Evolutionary conservation across 2,329 filamentous ascomycete species (phyloP), one percentile per base, ranked within the genome.

Genomic region (Zasmidium cellare): DNA sequence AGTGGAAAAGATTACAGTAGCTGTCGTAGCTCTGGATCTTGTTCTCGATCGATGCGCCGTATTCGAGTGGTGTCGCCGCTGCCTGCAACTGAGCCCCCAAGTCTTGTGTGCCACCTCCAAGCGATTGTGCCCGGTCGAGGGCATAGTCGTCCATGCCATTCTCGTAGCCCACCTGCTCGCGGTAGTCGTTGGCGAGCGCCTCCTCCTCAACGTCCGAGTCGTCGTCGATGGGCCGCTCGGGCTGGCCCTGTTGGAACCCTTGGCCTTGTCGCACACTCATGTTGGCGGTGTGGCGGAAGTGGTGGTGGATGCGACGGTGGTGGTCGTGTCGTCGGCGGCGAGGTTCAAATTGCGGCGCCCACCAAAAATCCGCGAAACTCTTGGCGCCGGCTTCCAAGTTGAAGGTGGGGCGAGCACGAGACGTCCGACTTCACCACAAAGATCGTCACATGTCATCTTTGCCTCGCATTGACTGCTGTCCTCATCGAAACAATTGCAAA

Each of bases 21-120:
- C 91, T 91, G 81, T 99, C 94, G 83, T 99, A 99, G 81, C 92
- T 97, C 77, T 91, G 88, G 81, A 97, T 97, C 81, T 97, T 97
- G 76, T 91, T 90, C 78, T 97, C 94, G 56, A 99, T 84, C 31
- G 92, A 91, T 49, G 94, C 94, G 73, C 94, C 92, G 78, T 96
- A 97, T 75, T 99, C 94, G 67, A 99, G 84, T 52, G 94, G 94
- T 72, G 94, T 93, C 65, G 94, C 94, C 59, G 94, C 94, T 66
- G 92, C 91, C 65, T 88, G 88, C 64, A 99, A 84, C 75, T 94
- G 90, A 63, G 91, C 89, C 80, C 97, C 92, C 71, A 99, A 91
- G 74, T 97, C 94, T 77, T 96, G 91, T 73, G 86, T 83, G 77
- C 91, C 89, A 69, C 84, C 85, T 76, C 86, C 87, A 70, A 77